Evolutionary conservation across 768 basidiomycete species (phyloP), one percentile per base, ranked within the genome.

Genomic region (Cystofilobasidium macerans): DNA sequence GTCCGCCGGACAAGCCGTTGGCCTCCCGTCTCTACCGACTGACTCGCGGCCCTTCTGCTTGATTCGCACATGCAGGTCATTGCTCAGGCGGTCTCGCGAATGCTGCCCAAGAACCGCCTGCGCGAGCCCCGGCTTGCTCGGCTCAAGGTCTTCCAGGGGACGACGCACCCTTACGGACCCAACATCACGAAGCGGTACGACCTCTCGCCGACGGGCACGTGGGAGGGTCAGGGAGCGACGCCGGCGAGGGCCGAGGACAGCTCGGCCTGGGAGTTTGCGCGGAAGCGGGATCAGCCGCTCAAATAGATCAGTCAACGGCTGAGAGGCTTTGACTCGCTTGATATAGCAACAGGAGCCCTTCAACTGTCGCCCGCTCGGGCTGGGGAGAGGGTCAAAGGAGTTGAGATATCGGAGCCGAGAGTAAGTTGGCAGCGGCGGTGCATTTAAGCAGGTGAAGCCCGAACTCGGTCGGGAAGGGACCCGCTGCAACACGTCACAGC

Each of bases 81-180:
- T 65, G 85, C 90, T 16, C 84, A 89, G 70, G 95, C 95, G 4
- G 95, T 99, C 5, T 88, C 94, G 14, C 90, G 94, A 71, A 99
- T 99, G 95, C 80, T 99, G 62, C 95, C 94, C 38, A 99, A 98
- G 78, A 99, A 99, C 80, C 93, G 87, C 69, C 84, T 95, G 68
- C 84, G 95, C 30, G 88, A 94, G 56, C 81, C 88, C 54, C 82
- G 95, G 40, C 77, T 99, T 57, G 89, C 88, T 66, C 80, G 95
- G 63, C 80, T 99, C 57, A 86, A 88, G 69, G 87, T 98, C 70
- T 98, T 93, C 73, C 83, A 88, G 45, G 87, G 83, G 13, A 78
- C 84, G 40, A 64, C 70, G 59, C 82, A 88, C 69, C 83, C 85
- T 16, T 81, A 89, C 68, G 82, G 83, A 64, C 80, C 80, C 14